phyloP scores from a whole-genome alignment of 2,329 filamentous ascomycete genomes.

The Calonectria fujianensis region DNA sequence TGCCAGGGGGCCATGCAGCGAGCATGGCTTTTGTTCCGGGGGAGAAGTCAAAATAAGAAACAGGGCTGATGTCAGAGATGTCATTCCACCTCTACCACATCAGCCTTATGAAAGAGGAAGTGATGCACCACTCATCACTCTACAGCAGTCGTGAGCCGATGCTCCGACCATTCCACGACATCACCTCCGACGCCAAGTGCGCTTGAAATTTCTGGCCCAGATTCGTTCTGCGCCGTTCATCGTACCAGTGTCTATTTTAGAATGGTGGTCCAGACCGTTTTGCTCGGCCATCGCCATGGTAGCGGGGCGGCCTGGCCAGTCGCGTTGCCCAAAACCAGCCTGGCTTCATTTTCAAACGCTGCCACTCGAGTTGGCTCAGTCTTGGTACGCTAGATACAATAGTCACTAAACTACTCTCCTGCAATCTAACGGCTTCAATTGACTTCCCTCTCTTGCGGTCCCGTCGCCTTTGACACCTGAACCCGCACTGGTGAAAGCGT shows the following conservation, averaged over 20 bases:
- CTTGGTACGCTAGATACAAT: not conserved
- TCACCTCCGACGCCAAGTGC: not conserved
- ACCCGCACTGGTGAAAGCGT: not conserved
- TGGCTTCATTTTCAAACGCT: not conserved
- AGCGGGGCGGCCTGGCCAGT: slow-evolving; percentile 8
- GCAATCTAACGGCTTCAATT: not conserved
- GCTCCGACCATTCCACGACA: not conserved
- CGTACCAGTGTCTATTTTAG: not conserved
- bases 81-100: not conserved
- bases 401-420: not conserved
- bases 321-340: not conserved
- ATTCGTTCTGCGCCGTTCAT: not conserved
- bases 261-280: not conserved
- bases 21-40: not conserved
- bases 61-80: not conserved
- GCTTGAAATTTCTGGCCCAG: not conserved
- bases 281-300: not conserved
- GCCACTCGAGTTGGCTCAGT: not conserved
- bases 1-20: not conserved
- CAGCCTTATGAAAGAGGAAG: not conserved
- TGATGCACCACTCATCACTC: too few relatives aligned
- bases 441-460: not conserved
- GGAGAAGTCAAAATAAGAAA: not conserved
- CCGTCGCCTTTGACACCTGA: not conserved
- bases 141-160: too few relatives aligned